Percentiles rank a stretch among this genome's conserved stretches.
These are phyloP conservation scores for Limtongozyma cylindracea DNA, from an alignment of 805 yeast species.

Conservation along the genomic window DNA sequence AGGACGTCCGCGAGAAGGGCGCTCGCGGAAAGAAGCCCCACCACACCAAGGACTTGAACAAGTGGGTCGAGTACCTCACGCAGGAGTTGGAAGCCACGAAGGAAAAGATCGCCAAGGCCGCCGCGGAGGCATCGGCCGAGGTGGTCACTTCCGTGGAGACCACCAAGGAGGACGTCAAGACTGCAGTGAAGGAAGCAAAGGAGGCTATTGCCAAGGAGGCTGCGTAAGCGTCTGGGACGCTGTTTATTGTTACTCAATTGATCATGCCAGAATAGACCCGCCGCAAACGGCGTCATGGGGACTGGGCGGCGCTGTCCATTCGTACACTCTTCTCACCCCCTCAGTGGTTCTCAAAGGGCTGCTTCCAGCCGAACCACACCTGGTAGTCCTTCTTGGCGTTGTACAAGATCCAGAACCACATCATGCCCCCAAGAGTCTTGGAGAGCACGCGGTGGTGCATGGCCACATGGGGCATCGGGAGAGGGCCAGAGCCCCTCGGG, in stretches of 20 bases:
- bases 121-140: too few relatives aligned
- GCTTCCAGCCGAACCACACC: slow-evolving; percentile 14
- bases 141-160: too few relatives aligned
- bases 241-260: background rate
- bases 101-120: slow-evolving; percentile 8
- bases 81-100: slow-evolving; percentile 3
- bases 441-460: slow-evolving; percentile 30
- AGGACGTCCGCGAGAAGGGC: too few relatives aligned
- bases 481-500: slow-evolving; percentile 30
- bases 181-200: slow-evolving; percentile 1
- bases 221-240: slow-evolving; percentile 2
- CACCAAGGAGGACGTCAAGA: slow-evolving; percentile 6
- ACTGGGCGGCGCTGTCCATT: background rate
- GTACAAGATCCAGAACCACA: slow-evolving; percentile 79
- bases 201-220: slow-evolving; percentile 3
- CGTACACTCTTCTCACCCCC: background rate
- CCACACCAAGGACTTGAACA: slow-evolving; percentile 10
- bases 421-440: slow-evolving; percentile 53
- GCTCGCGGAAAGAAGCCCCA: slow-evolving; percentile 38
- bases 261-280: background rate
- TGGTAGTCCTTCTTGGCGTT: slow-evolving; percentile 46
- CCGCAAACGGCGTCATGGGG: background rate
- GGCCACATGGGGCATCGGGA: slow-evolving; percentile 41
- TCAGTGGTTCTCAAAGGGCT: slow-evolving; percentile 13
- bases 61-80: slow-evolving; percentile 15